phyloP scores from a whole-genome alignment of 495 filamentous ascomycete genomes.

The Rhizodiscina lignyota region DNA sequence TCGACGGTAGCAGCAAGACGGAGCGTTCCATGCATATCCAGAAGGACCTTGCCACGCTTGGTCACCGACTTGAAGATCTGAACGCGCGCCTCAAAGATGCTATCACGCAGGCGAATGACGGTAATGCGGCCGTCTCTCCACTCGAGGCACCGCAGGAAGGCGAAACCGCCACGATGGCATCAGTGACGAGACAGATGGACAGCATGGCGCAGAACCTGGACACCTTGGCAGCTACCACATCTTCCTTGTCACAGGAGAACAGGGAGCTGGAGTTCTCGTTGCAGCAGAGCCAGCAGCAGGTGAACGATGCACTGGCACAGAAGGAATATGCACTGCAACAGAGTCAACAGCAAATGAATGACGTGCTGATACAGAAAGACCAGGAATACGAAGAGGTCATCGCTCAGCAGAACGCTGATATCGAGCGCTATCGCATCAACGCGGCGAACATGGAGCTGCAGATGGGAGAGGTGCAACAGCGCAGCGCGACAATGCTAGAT shows the following conservation, averaged over 20 bases:
- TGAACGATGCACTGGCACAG: not conserved
- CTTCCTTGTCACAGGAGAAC: not conserved
- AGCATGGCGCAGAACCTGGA: not conserved
- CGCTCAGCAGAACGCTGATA: not conserved
- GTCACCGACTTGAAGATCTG: not conserved
- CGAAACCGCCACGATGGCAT: no score
- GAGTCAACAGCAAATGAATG: no score
- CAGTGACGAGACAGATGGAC: no score
- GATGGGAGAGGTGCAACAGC: not conserved
- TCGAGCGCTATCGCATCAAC: no score
- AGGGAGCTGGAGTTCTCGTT: not conserved
- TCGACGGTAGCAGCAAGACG: not conserved
- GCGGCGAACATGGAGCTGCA: not conserved
- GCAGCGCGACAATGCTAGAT: not conserved
- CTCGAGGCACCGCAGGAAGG: no score
- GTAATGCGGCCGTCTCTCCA: no score
- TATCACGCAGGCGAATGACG: not conserved
- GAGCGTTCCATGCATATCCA: no score
- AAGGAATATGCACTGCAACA: not conserved
- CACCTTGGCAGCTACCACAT: not conserved
- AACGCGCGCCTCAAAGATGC: not conserved
- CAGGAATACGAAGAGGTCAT: not conserved
- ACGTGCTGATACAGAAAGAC: not conserved
- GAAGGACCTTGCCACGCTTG: not conserved
- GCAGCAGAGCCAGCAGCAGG: conserved; percentile 1